Evolutionary conservation across 345 rosid species (phyloP).

Genomic region (Eucalyptus microcorys): DNA sequence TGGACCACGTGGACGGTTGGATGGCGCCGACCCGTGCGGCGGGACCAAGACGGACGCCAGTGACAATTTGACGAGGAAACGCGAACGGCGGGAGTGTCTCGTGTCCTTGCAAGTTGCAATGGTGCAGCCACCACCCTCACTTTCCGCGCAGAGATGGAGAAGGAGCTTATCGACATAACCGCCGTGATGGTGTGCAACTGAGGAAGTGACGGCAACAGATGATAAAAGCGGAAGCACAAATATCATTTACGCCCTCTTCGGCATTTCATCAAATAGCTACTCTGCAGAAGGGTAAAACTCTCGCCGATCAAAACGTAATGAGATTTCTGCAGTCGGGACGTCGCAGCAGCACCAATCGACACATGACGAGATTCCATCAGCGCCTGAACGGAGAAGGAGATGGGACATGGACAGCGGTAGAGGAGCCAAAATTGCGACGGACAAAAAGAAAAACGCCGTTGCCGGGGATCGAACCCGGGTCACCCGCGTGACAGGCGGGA

Average conservation of each 20-base stretch:
- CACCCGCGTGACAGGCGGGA: slow-evolving; percentile 92
- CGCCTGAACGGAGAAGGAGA: neutral
- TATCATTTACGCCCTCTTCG: neutral
- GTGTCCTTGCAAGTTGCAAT: neutral
- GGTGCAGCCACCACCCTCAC: neutral
- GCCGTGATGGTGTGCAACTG: neutral
- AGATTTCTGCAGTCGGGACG: neutral
- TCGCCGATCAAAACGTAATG: neutral
- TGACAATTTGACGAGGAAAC: neutral
- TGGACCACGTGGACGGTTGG: neutral
- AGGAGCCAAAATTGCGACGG: neutral
- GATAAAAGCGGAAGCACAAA: neutral
- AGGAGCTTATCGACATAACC: neutral
- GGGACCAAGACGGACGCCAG: neutral
- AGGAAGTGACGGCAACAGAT: neutral
- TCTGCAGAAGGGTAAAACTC: neutral
- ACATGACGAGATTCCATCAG: neutral
- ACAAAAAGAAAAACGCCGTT: slow-evolving; percentile 22
- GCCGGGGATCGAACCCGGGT: slow-evolving; percentile 98
- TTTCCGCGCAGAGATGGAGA: neutral
- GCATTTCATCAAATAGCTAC: neutral
- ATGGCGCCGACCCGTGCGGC: neutral
- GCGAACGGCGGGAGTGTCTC: neutral
- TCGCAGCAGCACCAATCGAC: too few relatives aligned
- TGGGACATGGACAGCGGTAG: neutral